Evolutionary conservation across 805 yeast genomes (phyloP).

Genomic region (Candida wancherniae): DNA sequence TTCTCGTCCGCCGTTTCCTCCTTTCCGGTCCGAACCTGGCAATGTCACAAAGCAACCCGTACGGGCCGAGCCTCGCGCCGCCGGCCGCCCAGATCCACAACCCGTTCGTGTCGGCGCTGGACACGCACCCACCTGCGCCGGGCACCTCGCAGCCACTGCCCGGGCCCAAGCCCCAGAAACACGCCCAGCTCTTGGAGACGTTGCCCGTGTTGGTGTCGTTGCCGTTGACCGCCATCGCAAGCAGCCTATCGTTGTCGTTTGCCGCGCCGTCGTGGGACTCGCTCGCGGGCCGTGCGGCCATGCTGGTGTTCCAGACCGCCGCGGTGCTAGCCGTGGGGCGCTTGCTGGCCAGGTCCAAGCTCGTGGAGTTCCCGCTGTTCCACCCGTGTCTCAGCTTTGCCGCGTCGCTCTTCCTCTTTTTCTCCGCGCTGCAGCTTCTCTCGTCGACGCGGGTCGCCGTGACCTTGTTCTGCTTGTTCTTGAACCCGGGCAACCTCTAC

Average conservation of each 20-base stretch:
- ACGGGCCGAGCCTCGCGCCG: too few species aligned
- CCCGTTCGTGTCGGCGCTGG: too few species aligned
- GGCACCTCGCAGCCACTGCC: neutral
- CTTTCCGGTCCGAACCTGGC: too few species aligned
- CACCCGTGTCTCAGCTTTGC: conserved; percentile 13
- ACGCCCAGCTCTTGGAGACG: conserved; percentile 15
- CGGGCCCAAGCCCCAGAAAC: neutral
- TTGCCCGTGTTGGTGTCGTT: conserved; percentile 32
- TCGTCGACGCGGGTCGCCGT: conserved; percentile 24
- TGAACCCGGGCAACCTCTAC: conserved; percentile 27
- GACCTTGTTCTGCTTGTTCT: conserved; percentile 25
- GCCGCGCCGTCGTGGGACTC: conserved; percentile 3
- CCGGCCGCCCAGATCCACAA: too few species aligned
- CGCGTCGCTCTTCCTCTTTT: conserved; percentile 19
- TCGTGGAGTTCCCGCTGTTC: conserved; percentile 4
- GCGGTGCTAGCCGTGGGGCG: conserved; percentile 17
- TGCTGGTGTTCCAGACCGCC: conserved; percentile 22
- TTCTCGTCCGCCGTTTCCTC: too few species aligned
- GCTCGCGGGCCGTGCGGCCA: conserved; percentile 6
- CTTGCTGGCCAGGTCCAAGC: conserved; percentile 9
- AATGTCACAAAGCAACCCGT: too few species aligned
- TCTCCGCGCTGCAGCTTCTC: conserved; percentile 20
- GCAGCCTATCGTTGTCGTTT: conserved; percentile 15
- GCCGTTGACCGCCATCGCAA: conserved; percentile 27
- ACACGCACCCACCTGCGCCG: neutral